A percentile compares a stretch with the other conserved stretches of the same genome.
These are phyloP conservation scores for Picea abies DNA, from an alignment of 83 land plant genomes.

Conservation along the genomic window DNA sequence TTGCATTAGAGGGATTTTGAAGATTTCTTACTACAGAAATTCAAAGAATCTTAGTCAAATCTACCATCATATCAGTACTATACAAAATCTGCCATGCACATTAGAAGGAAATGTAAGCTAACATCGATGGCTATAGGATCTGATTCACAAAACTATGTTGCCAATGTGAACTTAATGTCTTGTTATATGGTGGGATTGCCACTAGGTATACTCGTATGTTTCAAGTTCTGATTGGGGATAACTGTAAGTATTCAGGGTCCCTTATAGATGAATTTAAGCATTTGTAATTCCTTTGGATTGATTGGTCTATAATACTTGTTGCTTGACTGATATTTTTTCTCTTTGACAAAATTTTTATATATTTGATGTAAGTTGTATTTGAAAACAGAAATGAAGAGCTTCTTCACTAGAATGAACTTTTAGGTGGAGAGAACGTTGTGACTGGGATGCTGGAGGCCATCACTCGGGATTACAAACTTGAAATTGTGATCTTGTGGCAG, in stretches of 20 bases:
- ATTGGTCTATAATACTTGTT: no score
- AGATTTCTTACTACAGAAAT: neutral
- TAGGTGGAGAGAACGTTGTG: no score
- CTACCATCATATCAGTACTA: conserved; percentile 1
- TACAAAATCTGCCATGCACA: conserved; percentile 9
- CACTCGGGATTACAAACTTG: no score
- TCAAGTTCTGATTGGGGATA: conserved; percentile 14
- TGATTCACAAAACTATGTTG: conserved; percentile 15
- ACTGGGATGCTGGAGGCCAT: no score
- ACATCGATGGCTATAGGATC: conserved; percentile 15
- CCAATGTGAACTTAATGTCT: conserved; percentile 15
- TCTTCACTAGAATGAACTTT: no score
- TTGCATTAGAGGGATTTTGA: neutral
- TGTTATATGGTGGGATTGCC: conserved; percentile 19
- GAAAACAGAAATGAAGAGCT: no score
- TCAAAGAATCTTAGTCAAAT: neutral
- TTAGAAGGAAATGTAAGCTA: neutral
- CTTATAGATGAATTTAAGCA: neutral
- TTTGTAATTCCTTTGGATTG: neutral
- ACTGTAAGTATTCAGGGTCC: conserved; percentile 12
- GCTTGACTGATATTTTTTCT: neutral
- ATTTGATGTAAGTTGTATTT: no score
- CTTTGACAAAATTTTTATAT: neutral
- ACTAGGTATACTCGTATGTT: conserved; percentile 14
- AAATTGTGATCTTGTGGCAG: no score